Base-by-base conservation (phyloP, 2,329 filamentous ascomycete genomes). In the Curvularia verruculosa region DNA sequence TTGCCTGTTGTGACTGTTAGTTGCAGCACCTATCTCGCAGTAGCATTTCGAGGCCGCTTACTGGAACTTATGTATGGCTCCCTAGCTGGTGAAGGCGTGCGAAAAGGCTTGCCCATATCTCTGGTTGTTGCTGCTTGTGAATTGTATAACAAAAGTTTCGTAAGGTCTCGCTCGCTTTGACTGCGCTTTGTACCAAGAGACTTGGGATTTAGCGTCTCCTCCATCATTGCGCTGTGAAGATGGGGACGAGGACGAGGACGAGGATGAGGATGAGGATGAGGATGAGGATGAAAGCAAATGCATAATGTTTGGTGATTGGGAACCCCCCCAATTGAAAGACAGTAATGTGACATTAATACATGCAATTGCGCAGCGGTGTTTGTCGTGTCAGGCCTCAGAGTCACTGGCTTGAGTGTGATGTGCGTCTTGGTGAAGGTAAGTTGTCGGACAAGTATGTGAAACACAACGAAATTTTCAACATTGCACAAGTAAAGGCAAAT, bases 51-150 rank as follows among this genome's bases (percentile, higher is more conserved):
- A n/a, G 4, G 7, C 8, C 15, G 46, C 52, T 53, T 47, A 63
- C 63, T 54, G 1, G 52, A 49, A 10, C 24, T 49, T 0, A 56
- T 37, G 15, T 61, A 52, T 0, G 19, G 2, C n/a, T 54, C 51
- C 1, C 34, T 49, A 8, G 1, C 28, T 0, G 61, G 63, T n/a
- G 63, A 66, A 1, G 63, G 63, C 9, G 58, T 66, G 4, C 54
- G 58, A 12, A 43, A 61, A 0, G 51, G 3, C 1, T 12, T 18
- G 0, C 37, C 37, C 63, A 65, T 65, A 0, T 7, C 43, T 12
- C 21, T 5, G 3, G 28, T 13, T 1, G 18, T 29, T 23, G 28
- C 13, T 18, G 23, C 8, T 45, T 18, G 21, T 3, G 28, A 8
- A 7, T 40, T 28, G 4, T 28, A 18, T 7, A 19, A 26, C 10